Conservation (phyloP, 2,329 filamentous ascomycete species). For the Curvularia spicifera region DNA sequence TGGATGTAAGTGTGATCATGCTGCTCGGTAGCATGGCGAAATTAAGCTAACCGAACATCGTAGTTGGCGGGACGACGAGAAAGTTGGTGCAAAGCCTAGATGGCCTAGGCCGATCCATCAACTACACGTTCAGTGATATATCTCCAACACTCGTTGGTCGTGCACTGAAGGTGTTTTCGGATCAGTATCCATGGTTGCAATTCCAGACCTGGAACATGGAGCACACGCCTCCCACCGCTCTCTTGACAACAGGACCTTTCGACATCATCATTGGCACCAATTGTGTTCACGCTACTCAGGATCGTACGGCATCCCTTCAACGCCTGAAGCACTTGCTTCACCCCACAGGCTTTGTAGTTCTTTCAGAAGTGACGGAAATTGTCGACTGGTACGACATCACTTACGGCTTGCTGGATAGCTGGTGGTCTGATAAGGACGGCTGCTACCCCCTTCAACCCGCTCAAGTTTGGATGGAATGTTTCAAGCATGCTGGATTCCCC, state of each 20-base stretch:
- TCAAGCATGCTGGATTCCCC: slow-evolving; percentile 2
- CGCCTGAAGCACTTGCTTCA: slow-evolving; percentile 15
- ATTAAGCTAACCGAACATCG: neutral
- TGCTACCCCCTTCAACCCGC: slow-evolving; percentile 13
- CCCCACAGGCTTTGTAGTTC: slow-evolving; percentile 15
- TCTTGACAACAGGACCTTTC: slow-evolving; percentile 6
- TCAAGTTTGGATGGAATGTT: slow-evolving; percentile 9
- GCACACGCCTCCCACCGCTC: slow-evolving; percentile 1
- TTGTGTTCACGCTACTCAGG: slow-evolving; percentile 27
- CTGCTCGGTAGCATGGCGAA: no score
- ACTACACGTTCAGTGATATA: slow-evolving; percentile 52
- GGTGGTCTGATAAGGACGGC: slow-evolving; percentile 25
- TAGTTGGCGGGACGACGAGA: slow-evolving; percentile 3
- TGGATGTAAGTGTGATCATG: neutral
- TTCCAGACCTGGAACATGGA: slow-evolving; percentile 41
- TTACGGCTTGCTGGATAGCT: slow-evolving; percentile 30
- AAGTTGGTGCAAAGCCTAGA: slow-evolving; percentile 6
- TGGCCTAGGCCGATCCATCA: slow-evolving; percentile 17
- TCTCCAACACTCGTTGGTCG: slow-evolving; percentile 44
- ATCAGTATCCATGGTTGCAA: slow-evolving; percentile 38
- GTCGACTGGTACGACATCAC: slow-evolving; percentile 28
- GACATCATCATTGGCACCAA: slow-evolving; percentile 25
- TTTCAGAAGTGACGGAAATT: slow-evolving; percentile 21
- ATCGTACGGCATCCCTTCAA: slow-evolving; percentile 1
- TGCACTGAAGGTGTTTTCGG: slow-evolving; percentile 33